Percentiles rank a stretch among this genome's conserved stretches.
phyloP scores from a whole-genome alignment of 2,329 filamentous ascomycete species.

The Didymella sp. region DNA sequence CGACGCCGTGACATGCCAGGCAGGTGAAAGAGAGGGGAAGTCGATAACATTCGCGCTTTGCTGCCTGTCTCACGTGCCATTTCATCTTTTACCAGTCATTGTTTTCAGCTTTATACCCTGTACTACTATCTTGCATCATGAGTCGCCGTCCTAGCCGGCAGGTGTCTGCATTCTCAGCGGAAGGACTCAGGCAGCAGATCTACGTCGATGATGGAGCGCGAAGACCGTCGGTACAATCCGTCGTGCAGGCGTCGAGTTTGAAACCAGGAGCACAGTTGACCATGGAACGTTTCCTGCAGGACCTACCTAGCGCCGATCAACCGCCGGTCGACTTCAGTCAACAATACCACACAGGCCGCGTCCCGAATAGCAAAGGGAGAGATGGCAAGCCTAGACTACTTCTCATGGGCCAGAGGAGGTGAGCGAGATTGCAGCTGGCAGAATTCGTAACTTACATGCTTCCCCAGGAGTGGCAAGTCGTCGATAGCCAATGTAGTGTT shows the following conservation, averaged over 20 bases:
- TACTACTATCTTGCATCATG: conserved; percentile 32
- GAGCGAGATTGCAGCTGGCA: conserved; percentile 22
- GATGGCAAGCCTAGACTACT: conserved; percentile 82
- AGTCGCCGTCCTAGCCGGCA: conserved; percentile 18
- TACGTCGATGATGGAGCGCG: conserved; percentile 13
- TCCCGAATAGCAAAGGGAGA: conserved; percentile 58
- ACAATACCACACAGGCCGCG: conserved; percentile 52
- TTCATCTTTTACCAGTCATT: conserved; percentile 5
- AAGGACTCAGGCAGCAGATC: conserved; percentile 19
- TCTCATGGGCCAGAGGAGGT: conserved; percentile 96
- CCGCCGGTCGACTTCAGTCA: conserved; percentile 48
- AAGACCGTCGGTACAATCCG: conserved; percentile 28
- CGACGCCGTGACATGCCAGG: conserved; percentile 14
- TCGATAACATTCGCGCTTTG: conserved; percentile 7
- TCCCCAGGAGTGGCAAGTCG: conserved; percentile 87
- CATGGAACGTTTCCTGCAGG: conserved; percentile 54
- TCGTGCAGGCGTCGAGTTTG: conserved; percentile 37
- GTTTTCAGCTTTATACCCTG: conserved; percentile 38
- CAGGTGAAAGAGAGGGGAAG: conserved; percentile 10
- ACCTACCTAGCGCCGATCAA: conserved; percentile 51
- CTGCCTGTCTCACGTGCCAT: conserved; percentile 9
- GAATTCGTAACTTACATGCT: conserved; percentile 24
- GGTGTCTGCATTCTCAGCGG: conserved; percentile 17
- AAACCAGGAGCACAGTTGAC: conserved; percentile 52
- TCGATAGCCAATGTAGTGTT: conserved; percentile 99